Percentiles rank a stretch among this genome's conserved stretches.
Conservation (phyloP, 1,284 basidiomycete species). For the Rhodotorula sp. region DNA sequence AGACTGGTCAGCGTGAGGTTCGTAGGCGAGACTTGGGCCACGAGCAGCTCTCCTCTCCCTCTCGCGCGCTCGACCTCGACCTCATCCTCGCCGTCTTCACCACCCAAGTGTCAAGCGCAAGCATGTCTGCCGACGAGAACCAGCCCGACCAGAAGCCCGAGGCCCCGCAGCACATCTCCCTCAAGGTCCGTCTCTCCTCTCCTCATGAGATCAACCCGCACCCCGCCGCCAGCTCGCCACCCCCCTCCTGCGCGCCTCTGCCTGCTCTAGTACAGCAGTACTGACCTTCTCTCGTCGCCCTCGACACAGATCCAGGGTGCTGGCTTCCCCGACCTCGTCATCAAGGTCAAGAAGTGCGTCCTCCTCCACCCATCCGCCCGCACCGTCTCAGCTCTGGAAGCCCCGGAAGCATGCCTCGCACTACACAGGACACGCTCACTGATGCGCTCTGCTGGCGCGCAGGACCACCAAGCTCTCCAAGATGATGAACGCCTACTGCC, state of each 20-base stretch:
- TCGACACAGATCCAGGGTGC: constrained; percentile 32
- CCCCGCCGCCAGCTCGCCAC: not conserved
- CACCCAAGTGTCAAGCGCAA: not conserved
- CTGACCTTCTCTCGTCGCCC: too few species aligned
- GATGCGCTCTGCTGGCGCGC: not conserved
- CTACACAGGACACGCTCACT: not conserved
- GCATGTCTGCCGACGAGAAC: constrained; percentile 7
- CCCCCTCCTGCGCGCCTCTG: not conserved
- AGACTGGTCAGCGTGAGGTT: too few species aligned
- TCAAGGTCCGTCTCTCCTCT: constrained; percentile 23
- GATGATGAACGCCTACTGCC: constrained; percentile 45
- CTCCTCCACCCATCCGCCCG: not conserved
- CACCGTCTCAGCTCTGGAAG: not conserved
- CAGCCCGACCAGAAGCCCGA: constrained; percentile 26
- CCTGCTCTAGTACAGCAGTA: too few species aligned
- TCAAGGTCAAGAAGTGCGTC: constrained; percentile 43
- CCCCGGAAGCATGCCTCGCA: too few species aligned
- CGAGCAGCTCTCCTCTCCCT: not conserved
- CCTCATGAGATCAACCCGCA: too few species aligned
- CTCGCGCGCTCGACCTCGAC: not conserved
- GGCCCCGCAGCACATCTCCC: constrained; percentile 30
- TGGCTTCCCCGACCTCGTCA: constrained; percentile 43
- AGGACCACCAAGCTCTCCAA: constrained; percentile 43
- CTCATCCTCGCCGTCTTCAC: not conserved
- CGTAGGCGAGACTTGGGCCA: too few species aligned